Conservation (phyloP, 2,329 filamentous ascomycete genomes). For the Ophiostoma montium region DNA sequence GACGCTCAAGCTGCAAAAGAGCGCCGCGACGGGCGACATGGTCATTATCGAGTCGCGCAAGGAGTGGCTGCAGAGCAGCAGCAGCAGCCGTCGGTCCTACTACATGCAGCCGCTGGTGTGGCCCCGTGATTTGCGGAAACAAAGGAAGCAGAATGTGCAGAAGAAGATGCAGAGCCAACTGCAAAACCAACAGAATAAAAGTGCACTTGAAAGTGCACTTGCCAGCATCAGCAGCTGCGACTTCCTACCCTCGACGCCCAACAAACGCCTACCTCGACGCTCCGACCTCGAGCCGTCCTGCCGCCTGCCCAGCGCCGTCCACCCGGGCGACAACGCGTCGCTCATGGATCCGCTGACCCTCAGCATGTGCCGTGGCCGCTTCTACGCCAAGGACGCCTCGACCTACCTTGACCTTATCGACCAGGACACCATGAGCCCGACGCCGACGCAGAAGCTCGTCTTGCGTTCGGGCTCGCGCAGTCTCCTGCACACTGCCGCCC, state of each 20-base stretch:
- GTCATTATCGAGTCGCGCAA: conserved; percentile 53
- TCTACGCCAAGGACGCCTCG: conserved; percentile 37
- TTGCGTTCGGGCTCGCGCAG: conserved; percentile 27
- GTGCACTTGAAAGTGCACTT: too few species aligned
- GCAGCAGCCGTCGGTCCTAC: conserved; percentile 44
- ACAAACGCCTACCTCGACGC: conserved; percentile 19
- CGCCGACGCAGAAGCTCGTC: conserved; percentile 32
- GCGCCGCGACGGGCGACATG: conserved; percentile 43
- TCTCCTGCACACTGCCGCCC: conserved; percentile 10
- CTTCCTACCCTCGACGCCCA: neutral
- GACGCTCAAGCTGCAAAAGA: conserved; percentile 44
- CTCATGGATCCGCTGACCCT: conserved; percentile 31
- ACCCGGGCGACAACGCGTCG: conserved; percentile 32
- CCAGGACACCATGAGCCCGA: conserved; percentile 24
- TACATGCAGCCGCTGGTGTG: conserved; percentile 43
- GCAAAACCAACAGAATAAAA: too few species aligned
- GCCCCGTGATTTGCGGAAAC: neutral
- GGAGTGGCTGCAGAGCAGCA: conserved; percentile 47
- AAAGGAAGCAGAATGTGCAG: too few species aligned
- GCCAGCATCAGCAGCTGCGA: too few species aligned
- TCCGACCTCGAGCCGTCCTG: neutral
- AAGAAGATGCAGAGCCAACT: too few species aligned
- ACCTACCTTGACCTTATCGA: conserved; percentile 48
- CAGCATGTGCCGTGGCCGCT: conserved; percentile 33
- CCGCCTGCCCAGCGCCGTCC: conserved; percentile 27